These are phyloP conservation scores for Lachnellula subtilissima DNA, from an alignment of 2,329 filamentous ascomycete genomes.

Conservation along the genomic window DNA sequence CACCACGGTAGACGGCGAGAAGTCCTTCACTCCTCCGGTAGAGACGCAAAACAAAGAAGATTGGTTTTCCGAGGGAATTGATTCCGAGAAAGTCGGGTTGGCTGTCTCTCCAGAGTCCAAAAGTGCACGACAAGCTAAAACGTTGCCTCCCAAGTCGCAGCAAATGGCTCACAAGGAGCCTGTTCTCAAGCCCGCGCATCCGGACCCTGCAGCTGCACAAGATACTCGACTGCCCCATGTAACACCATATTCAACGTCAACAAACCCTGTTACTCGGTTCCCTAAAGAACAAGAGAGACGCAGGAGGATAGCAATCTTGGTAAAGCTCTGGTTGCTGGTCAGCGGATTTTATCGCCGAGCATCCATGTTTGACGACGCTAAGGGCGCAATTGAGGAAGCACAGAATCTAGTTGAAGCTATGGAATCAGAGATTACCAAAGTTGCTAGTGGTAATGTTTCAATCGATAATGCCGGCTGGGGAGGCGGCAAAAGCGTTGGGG, in stretches of 20 bases:
- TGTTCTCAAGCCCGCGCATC: conserved; percentile 12
- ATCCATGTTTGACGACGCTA: conserved; percentile 72
- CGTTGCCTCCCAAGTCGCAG: conserved; percentile 23
- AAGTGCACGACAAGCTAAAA: conserved; percentile 5
- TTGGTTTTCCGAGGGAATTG: conserved; percentile 28
- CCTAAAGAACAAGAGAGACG: conserved; percentile 48
- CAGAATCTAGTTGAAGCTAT: conserved; percentile 67
- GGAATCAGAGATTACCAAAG: conserved; percentile 60
- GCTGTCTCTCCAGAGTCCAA: conserved; percentile 6
- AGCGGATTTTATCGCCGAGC: conserved; percentile 83
- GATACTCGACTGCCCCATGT: conserved; percentile 17
- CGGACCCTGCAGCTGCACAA: conserved; percentile 10
- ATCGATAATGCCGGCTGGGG: conserved; percentile 70
- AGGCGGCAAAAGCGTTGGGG: conserved; percentile 73
- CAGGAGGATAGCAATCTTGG: conserved; percentile 51
- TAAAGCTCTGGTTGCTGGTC: conserved; percentile 86
- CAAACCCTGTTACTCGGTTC: conserved; percentile 38
- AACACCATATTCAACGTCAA: conserved; percentile 15
- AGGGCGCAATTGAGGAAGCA: conserved; percentile 76
- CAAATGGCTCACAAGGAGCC: conserved; percentile 25
- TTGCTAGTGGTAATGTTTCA: conserved; percentile 57
- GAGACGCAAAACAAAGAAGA: conserved; percentile 35
- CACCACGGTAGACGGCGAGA: conserved; percentile 46
- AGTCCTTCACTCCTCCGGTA: conserved; percentile 45
- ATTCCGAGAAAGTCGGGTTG: conserved; percentile 7